Percentiles rank a stretch among this genome's conserved stretches.
These are phyloP conservation scores for Aspergillus pseudotamarii DNA, from an alignment of 2,329 filamentous ascomycete genomes.

Conservation along the genomic window DNA sequence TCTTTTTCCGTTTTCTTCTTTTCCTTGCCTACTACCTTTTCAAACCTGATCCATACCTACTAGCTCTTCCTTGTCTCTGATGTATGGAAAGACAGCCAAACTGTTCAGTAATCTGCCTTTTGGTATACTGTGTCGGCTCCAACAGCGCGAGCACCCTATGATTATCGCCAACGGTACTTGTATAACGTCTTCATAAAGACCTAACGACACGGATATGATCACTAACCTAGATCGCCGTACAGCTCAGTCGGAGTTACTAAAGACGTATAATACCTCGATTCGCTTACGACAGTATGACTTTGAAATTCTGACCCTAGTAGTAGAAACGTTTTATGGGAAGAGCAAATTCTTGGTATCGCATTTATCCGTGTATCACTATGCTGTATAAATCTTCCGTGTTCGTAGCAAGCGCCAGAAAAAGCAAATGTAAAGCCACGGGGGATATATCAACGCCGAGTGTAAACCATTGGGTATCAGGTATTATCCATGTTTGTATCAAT, in stretches of 20 bases:
- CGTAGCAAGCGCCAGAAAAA: conserved; percentile 2
- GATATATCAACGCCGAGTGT: neutral
- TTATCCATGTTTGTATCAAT: neutral
- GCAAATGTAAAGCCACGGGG: conserved; percentile 8
- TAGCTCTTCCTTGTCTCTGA: too few relatives aligned
- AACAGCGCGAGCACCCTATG: too few relatives aligned
- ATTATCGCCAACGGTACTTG: too few relatives aligned
- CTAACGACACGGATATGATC: too few relatives aligned
- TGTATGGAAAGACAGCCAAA: too few relatives aligned
- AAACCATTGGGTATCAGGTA: conserved; percentile 1
- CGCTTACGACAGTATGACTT: neutral
- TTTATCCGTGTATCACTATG: conserved; percentile 5
- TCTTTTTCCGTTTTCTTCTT: neutral
- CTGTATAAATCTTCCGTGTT: conserved; percentile 8
- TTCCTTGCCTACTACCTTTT: too few relatives aligned
- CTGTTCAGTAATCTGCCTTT: too few relatives aligned
- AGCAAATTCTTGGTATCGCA: neutral
- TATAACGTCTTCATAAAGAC: too few relatives aligned
- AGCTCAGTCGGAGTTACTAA: neutral
- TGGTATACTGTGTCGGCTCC: too few relatives aligned
- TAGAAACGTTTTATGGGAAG: neutral
- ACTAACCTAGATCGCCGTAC: too few relatives aligned
- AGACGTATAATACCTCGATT: neutral
- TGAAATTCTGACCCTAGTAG: neutral
- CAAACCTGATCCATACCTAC: too few relatives aligned